Base-by-base conservation (phyloP, 2,329 filamentous ascomycete genomes). In the Exophiala alcalophila region DNA sequence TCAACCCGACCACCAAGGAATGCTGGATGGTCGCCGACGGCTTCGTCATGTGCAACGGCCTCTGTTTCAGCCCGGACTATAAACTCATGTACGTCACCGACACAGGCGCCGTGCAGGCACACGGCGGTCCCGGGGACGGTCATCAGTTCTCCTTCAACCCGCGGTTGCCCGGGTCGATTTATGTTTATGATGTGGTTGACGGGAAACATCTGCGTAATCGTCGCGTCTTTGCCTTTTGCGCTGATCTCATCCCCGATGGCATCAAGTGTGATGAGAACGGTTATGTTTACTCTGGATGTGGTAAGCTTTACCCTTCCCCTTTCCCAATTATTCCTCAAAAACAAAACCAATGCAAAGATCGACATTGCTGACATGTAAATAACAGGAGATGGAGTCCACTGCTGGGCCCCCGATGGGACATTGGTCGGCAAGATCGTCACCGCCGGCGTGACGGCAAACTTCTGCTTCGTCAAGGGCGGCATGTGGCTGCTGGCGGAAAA, bases 401-500 rank as follows among this genome's bases (percentile, higher is more conserved):
- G 78, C 8, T 80, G 74, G 73, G 68, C 64, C 43, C 54, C 66
- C 0, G 66, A 65, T 0, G 76, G 74, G 0, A 64, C 57, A 2
- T 53, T 74, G 11, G 68, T 83, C 52, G 65, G 71, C 2, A 83
- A 81, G 61, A 76, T 83, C 30, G 71, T 72, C 49, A 59, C 77
- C 0, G 70, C 71, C 0, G 65, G 65, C 36, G 65, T 57, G 1
- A 62, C 57, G 1, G 70, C 71, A 11, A 75, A 75, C 57, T 75
- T 75, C 59, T 65, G 70, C 49, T 74, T 75, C 50, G 70, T 44
- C 4, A n/a, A 31, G 12, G 50, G 50, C 8, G 36, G 21, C 11
- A 31, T 49, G n/a, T 49, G 28, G 24, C 27, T 33, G 10, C 27
- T 25, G 15, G n/a, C n/a, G n/a, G n/a, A n/a, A n/a, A n/a, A n/a